Evolutionary conservation across 352 stramenopile genomes (phyloP), one percentile per base, ranked within the genome.

Genomic region (Blastocystis sp.): DNA sequence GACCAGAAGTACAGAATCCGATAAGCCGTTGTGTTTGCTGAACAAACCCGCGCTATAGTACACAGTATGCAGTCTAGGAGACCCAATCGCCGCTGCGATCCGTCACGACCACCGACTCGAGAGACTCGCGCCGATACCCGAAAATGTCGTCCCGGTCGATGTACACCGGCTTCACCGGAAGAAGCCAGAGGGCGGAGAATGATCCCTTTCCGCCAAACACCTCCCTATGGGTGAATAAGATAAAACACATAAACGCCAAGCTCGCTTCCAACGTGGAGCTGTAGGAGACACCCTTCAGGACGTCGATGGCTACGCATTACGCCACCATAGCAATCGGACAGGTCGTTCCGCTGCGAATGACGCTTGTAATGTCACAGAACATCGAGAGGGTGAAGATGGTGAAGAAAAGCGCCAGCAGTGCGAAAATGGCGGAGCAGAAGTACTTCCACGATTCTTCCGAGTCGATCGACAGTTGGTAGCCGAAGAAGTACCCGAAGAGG

Each of bases 1-100:
- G 53, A 88, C 5, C 61, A 88, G 38, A 65, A 64, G 28, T 88
- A 88, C 76, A 69, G 78, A 41, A 88, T 88, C 40, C 78, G 78
- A 88, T 88, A 23, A 28, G 14, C 2, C 10, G 5, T 7, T 56
- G 48, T 56, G 5, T 56, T 14, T 7, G 5, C 14, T 7, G 14
- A 56, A 56, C 5, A 7, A 56, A 14, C 14, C 48, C 5, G 21
- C 17, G 7, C 0, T 74, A 74, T 74, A 48, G 64, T 23, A 74
- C 34, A 45, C 17, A 2, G 62, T 74, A 48, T 52, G 21, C 23
- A 28, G 45, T 48, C 45, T 5, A 74, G 19, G 34, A 74, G 19
- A 53, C n/a, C 62, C 14, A 38, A 14, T 38, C 43, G 14, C 14
- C 60, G 10, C 45, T 41, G 17, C 66, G 53, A 4, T 77, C 40